Evolutionary conservation across 163 green algal genomes (phyloP).

Genomic region (Botryococcus braunii): DNA sequence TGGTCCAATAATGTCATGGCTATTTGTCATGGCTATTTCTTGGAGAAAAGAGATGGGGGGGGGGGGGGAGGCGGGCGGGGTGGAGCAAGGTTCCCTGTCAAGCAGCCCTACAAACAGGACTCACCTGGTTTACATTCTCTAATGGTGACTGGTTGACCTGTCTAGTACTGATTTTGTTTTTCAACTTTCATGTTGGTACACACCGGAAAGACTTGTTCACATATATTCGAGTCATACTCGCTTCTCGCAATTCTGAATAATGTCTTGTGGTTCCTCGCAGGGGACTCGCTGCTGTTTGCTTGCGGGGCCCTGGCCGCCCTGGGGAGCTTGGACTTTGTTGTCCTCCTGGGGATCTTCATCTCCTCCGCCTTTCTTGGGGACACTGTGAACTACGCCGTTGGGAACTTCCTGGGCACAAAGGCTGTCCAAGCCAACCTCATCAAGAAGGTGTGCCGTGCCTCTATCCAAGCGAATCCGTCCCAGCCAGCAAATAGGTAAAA

Average conservation of each 20-base stretch:
- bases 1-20: too few species aligned
- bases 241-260: background rate
- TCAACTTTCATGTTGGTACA: too few species aligned
- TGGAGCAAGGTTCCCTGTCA: too few species aligned
- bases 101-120: too few species aligned
- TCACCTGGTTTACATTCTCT: too few species aligned
- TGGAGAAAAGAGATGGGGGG: too few species aligned
- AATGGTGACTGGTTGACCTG: too few species aligned
- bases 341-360: constrained; percentile 63
- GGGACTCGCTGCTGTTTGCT: constrained; percentile 88
- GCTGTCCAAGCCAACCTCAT: background rate
- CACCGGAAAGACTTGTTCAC: too few species aligned
- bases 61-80: too few species aligned
- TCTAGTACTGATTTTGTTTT: too few species aligned
- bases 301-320: constrained; percentile 72
- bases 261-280: background rate
- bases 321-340: constrained; percentile 55
- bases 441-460: background rate
- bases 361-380: constrained; percentile 73
- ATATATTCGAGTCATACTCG: too few species aligned
- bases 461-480: background rate
- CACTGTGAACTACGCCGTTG: constrained; percentile 83
- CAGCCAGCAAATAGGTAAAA: background rate
- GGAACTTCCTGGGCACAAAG: constrained; percentile 49
- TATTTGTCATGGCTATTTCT: too few species aligned